Base-by-base conservation (phyloP, 2,329 filamentous ascomycete species). In the Arthroderma sp. region DNA sequence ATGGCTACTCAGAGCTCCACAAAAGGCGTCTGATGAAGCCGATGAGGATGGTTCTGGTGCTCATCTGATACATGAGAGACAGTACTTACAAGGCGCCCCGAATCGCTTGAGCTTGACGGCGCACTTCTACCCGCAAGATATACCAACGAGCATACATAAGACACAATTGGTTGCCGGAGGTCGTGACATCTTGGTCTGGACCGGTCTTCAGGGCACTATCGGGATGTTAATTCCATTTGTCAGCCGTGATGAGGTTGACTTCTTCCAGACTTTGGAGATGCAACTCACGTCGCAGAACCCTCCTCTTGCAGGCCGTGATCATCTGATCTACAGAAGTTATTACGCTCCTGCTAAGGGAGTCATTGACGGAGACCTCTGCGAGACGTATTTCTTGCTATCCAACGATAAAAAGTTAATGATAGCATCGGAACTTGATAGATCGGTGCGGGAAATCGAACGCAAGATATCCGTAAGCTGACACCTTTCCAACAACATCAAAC, bases 281-380 rank as follows among this genome's bases (percentile, higher is more conserved):
- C 85, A 94, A 58, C 73, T 99, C 61, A 77, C 89, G 40, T 78
- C 76, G 8, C 86, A 94, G 58, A 88, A 94, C 57, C 75, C 88
- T 32, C 89, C 89, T 5, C 69, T 98, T 39, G 85, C 86, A 15
- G 93, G 91, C 36, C 77, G 93, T 52, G 93, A 98, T 62, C 91
- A 99, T 64, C 71, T 99, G 38, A 93, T 94, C 57, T 99, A 94
- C 63, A 77, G 93, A 50, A 81, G 87, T 52, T 98, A 96, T 66
- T 98, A 96, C 62, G 86, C 85, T 5, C 93, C 91, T 0, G 86
- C 94, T 36, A 98, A 98, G 72, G 88, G 88, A 6, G 80, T 93
- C 29, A 94, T 99, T 56, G 91, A 99, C 64, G 91, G 91, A 29
- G 91, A 99, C 66, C 70, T 99, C 36, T 94, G 91, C 57, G 91